These are phyloP conservation scores for Nidularia pulvinata DNA, from an alignment of 768 basidiomycete genomes.

Conservation along the genomic window DNA sequence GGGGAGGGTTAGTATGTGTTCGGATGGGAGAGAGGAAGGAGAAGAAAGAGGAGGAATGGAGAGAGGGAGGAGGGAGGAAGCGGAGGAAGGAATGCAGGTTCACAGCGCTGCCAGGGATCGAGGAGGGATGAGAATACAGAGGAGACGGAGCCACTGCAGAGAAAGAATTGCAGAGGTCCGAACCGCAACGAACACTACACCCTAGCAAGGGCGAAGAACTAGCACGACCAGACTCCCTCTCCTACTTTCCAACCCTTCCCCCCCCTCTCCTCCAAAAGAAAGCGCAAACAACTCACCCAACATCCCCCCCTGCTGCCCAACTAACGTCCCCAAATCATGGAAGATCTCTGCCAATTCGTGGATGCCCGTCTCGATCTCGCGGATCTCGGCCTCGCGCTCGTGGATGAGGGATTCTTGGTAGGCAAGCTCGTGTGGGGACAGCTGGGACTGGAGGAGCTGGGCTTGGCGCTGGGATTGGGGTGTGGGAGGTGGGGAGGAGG, in stretches of 20 bases:
- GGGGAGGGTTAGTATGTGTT: neutral
- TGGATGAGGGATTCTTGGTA: constrained; percentile 96
- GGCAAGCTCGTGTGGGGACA: constrained; percentile 89
- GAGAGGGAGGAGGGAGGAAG: no score
- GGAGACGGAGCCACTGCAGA: no score
- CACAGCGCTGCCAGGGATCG: no score
- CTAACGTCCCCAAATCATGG: constrained; percentile 92
- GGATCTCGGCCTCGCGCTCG: constrained; percentile 93
- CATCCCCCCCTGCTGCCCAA: constrained; percentile 94
- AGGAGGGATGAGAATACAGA: no score
- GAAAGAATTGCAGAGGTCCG: no score
- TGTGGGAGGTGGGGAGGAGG: constrained; percentile 24
- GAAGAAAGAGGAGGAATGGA: no score
- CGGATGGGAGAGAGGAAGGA: no score
- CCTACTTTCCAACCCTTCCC: no score
- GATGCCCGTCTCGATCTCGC: constrained; percentile 96
- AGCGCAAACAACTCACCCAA: constrained; percentile 58
- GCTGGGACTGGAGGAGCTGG: constrained; percentile 65
- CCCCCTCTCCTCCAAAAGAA: neutral
- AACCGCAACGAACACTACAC: no score
- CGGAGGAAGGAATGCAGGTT: no score
- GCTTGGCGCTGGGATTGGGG: constrained; percentile 61
- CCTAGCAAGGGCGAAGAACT: no score
- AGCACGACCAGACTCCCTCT: no score
- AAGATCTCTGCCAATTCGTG: constrained; percentile 97